Percentiles rank a stretch among this genome's conserved stretches.
These are phyloP conservation scores for Phytophthora ohioensis DNA, from an alignment of 352 stramenopile species.

Conservation along the genomic window DNA sequence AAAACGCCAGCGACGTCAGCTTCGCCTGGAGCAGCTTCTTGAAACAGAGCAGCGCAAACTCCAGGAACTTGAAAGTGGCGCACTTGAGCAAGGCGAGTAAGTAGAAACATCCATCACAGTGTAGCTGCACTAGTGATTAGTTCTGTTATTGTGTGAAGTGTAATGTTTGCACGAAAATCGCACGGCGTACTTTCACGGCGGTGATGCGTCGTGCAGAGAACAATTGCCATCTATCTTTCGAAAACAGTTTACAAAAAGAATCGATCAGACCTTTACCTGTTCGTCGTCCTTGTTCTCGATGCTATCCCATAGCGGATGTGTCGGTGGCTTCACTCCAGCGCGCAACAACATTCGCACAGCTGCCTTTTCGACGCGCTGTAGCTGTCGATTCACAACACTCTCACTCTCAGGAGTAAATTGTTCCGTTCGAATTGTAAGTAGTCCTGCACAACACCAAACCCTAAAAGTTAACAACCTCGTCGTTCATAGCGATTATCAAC, in stretches of 20 bases:
- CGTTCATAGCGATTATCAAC: background rate
- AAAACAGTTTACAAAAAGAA: no score
- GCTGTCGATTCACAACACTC: constrained; percentile 66
- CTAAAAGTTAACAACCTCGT: constrained; percentile 12
- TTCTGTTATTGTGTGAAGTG: background rate
- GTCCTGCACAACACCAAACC: constrained; percentile 58
- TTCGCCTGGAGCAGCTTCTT: constrained; percentile 74
- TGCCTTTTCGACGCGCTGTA: constrained; percentile 78
- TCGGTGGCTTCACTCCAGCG: constrained; percentile 48
- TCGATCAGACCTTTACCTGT: background rate
- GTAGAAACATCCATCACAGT: constrained; percentile 12
- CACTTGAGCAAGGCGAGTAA: constrained; percentile 4
- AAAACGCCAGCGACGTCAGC: constrained; percentile 64
- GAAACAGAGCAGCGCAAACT: constrained; percentile 78
- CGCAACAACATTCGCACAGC: constrained; percentile 58
- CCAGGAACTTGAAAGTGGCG: constrained; percentile 59
- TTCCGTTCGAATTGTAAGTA: constrained; percentile 96
- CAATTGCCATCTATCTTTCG: no score
- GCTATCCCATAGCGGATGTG: constrained; percentile 55
- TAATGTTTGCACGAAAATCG: background rate
- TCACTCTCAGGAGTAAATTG: constrained; percentile 78
- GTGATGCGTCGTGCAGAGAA: background rate
- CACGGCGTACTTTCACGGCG: background rate
- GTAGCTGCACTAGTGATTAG: constrained; percentile 5
- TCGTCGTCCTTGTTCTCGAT: constrained; percentile 13